Base-by-base conservation (phyloP, 306 rosid genomes). In the Notholithocarpus densiflorus region DNA sequence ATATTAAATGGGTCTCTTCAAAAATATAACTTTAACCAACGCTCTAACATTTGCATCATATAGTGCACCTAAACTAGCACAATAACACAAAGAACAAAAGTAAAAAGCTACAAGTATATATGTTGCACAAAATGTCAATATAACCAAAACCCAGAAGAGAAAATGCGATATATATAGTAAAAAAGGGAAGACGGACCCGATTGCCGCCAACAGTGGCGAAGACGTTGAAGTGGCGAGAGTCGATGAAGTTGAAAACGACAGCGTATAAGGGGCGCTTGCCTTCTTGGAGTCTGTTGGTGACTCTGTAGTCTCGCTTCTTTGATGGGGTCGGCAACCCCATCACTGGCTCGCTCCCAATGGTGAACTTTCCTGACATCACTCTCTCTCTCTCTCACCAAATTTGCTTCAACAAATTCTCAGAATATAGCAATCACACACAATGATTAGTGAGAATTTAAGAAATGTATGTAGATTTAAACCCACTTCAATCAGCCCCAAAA, bases 141-240 rank as follows among this genome's bases (percentile, higher is more conserved):
- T 48, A 66, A 18, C 51, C 1, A 32, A 65, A 66, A 32, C 24
- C n/a, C 9, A 5, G n/a, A 34, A 1, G 20, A 66, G 29, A 61
- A 61, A 26, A 61, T 40, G 45, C 11, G 12, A 40, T 2, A 40
- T 2, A 8, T 2, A 40, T 40, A 2, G 45, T 40, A 40, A 8
- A 40, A 40, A 40, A 40, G 45, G 54, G 57, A 40, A 5, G 37
- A 65, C 89, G 26, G 32, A 90, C 94, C 90, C 96, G 88, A 78
- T 95, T 95, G 86, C 98, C 97, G 52, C 99, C 94, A 62, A 90
- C 99, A 71, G 97, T 95, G 81, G 97, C 97, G 68, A 95, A 95
- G 81, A 95, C 94, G 72, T 84, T 87, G 88, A 89, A 74, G 87
- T 87, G 93, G 75, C 93, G 96, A 18, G 96, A 86, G 71, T 95